Base-by-base conservation (phyloP, 2,329 filamentous ascomycete genomes). In the Colletotrichum australisinense region DNA sequence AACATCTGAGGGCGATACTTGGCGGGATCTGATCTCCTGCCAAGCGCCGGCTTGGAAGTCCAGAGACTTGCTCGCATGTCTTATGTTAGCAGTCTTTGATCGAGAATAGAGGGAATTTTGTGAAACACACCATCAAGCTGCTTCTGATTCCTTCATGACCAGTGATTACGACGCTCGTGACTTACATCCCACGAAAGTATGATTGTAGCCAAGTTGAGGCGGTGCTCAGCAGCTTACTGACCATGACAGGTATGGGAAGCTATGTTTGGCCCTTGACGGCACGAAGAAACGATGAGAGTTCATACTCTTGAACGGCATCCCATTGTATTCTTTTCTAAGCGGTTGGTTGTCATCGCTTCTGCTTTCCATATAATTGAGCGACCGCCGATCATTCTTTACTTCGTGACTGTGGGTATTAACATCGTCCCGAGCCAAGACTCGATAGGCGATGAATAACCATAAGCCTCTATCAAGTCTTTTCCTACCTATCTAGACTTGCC, bases 11-110 rank as follows among this genome's bases (percentile, higher is more conserved):
- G 49, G 32, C 19, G 14, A 26, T 57, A 7, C 14, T 28, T 59
- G 9, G 52, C 53, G 67, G 12, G 8, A 35, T 26, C 22, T 28
- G 26, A 30, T 32, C 26, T 55, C 19, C 22, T 7, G 56, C 49
- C 58, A 63, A 63, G 69, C 14, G 14, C 69, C 42, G 64, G 63
- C 14, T 14, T 32, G 64, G 12, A 72, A 57, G 26, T 24, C 24
- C 5, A 22, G 26, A 11, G 55, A 19, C 19, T 14, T 14, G 22
- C 14, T 28, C 19, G 5, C 24, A n/a, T 28, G 7, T 32, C 16
- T 3, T 14, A 4, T 22, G 19, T 4, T 9, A n/a, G 19, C 42
- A 49, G 16, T 5, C 6, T 9, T n/a, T 9, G 3, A 8, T 8
- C 8, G 8, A 9, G 19, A 49, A n/a, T 9, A 49, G 42, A 49